Evolutionary conservation across 345 rosid species (phyloP).

Genomic region (Erodium maritimum): DNA sequence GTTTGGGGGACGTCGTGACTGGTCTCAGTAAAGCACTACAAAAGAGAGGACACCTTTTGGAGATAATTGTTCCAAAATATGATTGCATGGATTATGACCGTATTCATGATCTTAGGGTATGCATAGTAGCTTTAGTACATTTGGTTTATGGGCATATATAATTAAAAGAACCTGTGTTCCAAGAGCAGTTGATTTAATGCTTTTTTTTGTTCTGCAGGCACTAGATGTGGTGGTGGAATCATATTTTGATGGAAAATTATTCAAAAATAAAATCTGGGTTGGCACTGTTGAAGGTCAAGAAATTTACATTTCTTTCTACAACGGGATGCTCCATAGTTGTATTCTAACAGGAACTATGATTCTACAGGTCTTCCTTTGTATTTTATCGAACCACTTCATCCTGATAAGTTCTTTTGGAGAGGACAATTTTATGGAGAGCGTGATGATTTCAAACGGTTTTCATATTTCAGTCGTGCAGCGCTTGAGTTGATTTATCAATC

Average conservation of each 20-base stretch:
- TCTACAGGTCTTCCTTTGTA: slow-evolving; percentile 86
- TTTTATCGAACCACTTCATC: slow-evolving; percentile 95
- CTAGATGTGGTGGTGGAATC: slow-evolving; percentile 77
- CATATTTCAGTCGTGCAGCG: slow-evolving; percentile 92
- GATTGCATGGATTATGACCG: slow-evolving; percentile 89
- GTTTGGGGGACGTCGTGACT: slow-evolving; percentile 91
- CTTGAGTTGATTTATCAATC: slow-evolving; percentile 83
- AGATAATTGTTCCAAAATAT: slow-evolving; percentile 86
- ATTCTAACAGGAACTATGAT: slow-evolving; percentile 21
- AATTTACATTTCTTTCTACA: not conserved
- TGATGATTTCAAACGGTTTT: slow-evolving; percentile 92
- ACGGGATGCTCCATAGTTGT: not conserved
- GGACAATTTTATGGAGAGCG: slow-evolving; percentile 85
- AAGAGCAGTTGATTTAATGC: not conserved
- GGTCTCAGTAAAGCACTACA: slow-evolving; percentile 93
- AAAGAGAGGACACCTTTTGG: slow-evolving; percentile 88
- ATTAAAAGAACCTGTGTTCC: not conserved
- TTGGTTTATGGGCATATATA: not conserved
- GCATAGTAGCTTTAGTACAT: not conserved
- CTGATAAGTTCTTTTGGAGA: slow-evolving; percentile 90
- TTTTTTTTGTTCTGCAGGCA: slow-evolving; percentile 37
- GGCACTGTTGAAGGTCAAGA: slow-evolving; percentile 75
- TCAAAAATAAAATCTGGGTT: slow-evolving; percentile 86
- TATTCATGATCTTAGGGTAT: slow-evolving; percentile 60
- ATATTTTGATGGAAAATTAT: slow-evolving; percentile 70